Evolutionary conservation across 805 yeast genomes (phyloP).

Genomic region (Candida vartiovaarae): DNA sequence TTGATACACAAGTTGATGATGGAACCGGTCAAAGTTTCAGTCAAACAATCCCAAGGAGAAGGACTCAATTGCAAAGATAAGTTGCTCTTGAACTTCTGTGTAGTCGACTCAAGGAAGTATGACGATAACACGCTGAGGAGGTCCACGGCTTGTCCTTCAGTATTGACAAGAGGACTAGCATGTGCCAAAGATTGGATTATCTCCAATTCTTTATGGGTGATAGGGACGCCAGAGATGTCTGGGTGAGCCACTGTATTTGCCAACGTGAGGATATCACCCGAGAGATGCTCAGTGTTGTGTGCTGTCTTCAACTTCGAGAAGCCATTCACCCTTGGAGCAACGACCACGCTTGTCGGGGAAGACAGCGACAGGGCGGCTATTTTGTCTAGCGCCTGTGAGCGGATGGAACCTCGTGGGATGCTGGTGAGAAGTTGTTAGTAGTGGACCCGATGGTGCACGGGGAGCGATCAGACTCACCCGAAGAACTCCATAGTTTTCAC

Average conservation of each 20-base stretch:
- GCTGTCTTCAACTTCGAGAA: background rate
- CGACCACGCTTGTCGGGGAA: background rate
- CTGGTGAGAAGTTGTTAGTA: slow-evolving; percentile 10
- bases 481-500: slow-evolving; percentile 15
- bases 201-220: slow-evolving; percentile 46
- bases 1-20: slow-evolving; percentile 21
- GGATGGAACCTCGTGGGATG: slow-evolving; percentile 21
- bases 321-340: background rate
- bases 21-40: slow-evolving; percentile 27
- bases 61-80: slow-evolving; percentile 27
- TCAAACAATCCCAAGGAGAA: slow-evolving; percentile 35
- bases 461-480: slow-evolving; percentile 12
- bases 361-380: slow-evolving; percentile 17
- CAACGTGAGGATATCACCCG: slow-evolving; percentile 17
- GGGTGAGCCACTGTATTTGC: slow-evolving; percentile 9
- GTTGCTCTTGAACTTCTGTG: slow-evolving; percentile 38
- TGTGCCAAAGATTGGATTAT: slow-evolving; percentile 40
- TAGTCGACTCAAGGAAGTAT: slow-evolving; percentile 45
- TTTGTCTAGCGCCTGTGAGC: slow-evolving; percentile 22
- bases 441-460: background rate
- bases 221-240: slow-evolving; percentile 19
- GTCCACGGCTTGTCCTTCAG: slow-evolving; percentile 30
- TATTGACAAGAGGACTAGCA: slow-evolving; percentile 29
- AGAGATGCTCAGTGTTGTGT: background rate
- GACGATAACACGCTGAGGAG: slow-evolving; percentile 35